Base-by-base conservation (phyloP, 139 green algal genomes). In the Ulvella scutata region DNA sequence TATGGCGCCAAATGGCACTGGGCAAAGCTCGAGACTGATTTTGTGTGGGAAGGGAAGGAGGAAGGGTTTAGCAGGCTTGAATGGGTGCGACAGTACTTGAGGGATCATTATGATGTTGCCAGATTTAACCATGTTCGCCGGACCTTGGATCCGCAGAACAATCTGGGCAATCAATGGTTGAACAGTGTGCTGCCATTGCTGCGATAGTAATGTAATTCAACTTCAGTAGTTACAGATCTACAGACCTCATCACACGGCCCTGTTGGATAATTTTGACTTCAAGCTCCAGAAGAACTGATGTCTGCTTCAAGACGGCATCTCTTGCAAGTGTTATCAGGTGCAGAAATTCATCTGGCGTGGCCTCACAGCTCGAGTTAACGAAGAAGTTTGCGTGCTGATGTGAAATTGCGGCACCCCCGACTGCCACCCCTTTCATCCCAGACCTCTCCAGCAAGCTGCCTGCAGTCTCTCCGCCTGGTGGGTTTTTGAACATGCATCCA, bases 1-100 rank as follows among this genome's bases (percentile, higher is more conserved):
- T 97, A 94, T 62, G 76, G 76, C 2, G 92, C 90, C 3, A 74
- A 82, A 2, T 88, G 89, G 87, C 94, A 99, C 84, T 99, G 94
- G 94, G 94, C 94, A 29, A 99, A 99, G 82, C 88, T 99, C 23
- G 94, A 99, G 86, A 38, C 82, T 76, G 34, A n/a, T n/a, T 83
- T 79, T 10, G 40, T 60, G 2, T 4, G 13, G 33, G 62, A 44
- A 3, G 26, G 77, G 2, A 78, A 76, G 1, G 38, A n/a, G 1
- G 61, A 75, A 7, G 61, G 75, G 23, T 26, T 7, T 0, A 60
- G 84, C 67, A 35, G 73, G 4, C 62, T 78, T 72, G 59, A 75
- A 34, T 39, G 38, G 6, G 62, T 89, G 75, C 75, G 73, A 39
- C 26, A 76, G 38, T 73, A 80, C 4, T 72, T 93, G 44, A 78